A percentile compares a stretch with the other conserved stretches of the same genome.
Conservation (phyloP, 805 yeast species). For the Myxozyma mucilagina region DNA sequence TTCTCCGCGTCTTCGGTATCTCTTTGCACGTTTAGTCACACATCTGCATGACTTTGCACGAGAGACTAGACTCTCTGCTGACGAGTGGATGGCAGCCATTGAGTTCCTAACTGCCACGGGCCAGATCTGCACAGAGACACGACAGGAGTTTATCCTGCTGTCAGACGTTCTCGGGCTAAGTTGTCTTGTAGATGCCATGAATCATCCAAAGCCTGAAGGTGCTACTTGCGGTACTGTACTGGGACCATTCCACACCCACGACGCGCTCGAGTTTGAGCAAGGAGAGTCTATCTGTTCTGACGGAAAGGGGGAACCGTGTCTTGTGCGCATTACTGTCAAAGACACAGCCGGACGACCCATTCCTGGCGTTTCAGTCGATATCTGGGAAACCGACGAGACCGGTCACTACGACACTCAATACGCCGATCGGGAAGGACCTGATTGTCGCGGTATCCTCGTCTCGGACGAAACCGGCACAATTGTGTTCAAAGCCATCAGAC, state of each 20-base stretch:
- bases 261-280: constrained; percentile 38
- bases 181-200: constrained; percentile 41
- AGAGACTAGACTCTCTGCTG: constrained; percentile 42
- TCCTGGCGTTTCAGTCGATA: constrained; percentile 40
- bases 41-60: constrained; percentile 44
- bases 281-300: constrained; percentile 43
- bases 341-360: constrained; percentile 40
- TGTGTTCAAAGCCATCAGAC: constrained; percentile 39
- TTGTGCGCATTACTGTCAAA: constrained; percentile 37
- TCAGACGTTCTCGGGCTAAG: constrained; percentile 43
- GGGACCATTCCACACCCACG: constrained; percentile 44
- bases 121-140: constrained; percentile 39
- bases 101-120: constrained; percentile 41
- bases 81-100: constrained; percentile 43
- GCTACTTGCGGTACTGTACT: constrained; percentile 41
- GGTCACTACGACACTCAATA: constrained; percentile 44
- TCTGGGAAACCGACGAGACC: constrained; percentile 45
- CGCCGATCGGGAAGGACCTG: constrained; percentile 42
- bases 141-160: constrained; percentile 43
- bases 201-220: constrained; percentile 29
- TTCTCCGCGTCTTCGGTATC: constrained; percentile 12
- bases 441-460: constrained; percentile 41
- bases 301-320: constrained; percentile 41
- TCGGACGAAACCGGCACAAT: constrained; percentile 38
- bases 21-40: constrained; percentile 36